phyloP scores from a whole-genome alignment of 75 land plant genomes.

The Gnetum montanum region DNA sequence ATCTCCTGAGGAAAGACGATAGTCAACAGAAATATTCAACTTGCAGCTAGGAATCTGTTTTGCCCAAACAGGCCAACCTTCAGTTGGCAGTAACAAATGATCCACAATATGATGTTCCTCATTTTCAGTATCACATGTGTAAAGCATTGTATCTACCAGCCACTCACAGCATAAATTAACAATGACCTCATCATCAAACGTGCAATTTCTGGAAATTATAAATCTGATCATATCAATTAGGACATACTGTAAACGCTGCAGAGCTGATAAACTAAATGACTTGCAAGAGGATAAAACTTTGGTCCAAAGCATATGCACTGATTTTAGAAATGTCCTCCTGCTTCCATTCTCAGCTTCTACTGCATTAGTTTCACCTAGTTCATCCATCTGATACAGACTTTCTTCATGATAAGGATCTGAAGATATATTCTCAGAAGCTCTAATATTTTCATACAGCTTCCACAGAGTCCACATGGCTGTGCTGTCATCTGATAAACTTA shows the following conservation, averaged over 20 bases:
- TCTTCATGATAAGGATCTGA: neutral
- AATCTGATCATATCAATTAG: constrained; percentile 39
- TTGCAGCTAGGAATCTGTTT: too few species aligned
- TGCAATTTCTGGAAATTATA: constrained; percentile 27
- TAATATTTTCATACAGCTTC: neutral
- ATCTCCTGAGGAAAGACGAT: too few species aligned
- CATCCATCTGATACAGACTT: constrained; percentile 12
- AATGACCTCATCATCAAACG: constrained; percentile 7
- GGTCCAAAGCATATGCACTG: constrained; percentile 16
- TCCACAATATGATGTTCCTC: constrained; percentile 45
- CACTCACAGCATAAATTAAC: constrained; percentile 35
- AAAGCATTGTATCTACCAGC: constrained; percentile 30
- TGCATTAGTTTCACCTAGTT: neutral
- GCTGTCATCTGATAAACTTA: neutral
- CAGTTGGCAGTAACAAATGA: constrained; percentile 28
- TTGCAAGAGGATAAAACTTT: constrained; percentile 19
- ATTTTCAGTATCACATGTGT: constrained; percentile 19
- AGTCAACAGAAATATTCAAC: too few species aligned
- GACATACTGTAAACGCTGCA: constrained; percentile 15
- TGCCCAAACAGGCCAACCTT: constrained; percentile 67
- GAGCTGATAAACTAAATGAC: constrained; percentile 10
- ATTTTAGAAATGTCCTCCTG: constrained; percentile 24
- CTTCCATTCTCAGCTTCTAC: constrained; percentile 1
- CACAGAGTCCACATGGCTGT: neutral
- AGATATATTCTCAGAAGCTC: neutral